Base-by-base conservation (phyloP, 345 rosid genomes). In the Eucalyptus regnans region DNA sequence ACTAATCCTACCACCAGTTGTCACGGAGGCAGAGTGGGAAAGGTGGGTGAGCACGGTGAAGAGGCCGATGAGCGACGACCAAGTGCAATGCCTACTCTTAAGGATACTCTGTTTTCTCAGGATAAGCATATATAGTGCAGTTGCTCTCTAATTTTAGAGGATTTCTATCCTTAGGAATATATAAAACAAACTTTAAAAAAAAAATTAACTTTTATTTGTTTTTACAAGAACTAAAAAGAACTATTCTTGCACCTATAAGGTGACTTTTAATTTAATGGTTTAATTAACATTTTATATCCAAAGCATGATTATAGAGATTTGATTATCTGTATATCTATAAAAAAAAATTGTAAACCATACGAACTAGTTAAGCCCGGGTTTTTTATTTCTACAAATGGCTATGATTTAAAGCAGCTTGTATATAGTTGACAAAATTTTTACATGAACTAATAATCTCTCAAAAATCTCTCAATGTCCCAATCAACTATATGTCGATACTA, bases 331-430 rank as follows among this genome's bases (percentile, higher is more conserved):
- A 2, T 14, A n/a, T 15, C 10, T n/a, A 7, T n/a, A 13, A 29
- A 14, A 58, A 29, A 64, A 64, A 15, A 7, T 14, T n/a, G 3
- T 29, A n/a, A 64, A 64, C 9, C 20, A 4, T 15, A 4, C 6
- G 0, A 64, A 64, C 10, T 0, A 20, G 2, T n/a, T 64, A n/a
- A n/a, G 37, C 17, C 1, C 0, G 5, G 41, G 37, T 64, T n/a
- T n/a, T 64, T 64, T 2, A n/a, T 16, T 64, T 64, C 37, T 7
- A 64, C 20, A n/a, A n/a, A 14, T 4, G 20, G 5, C 3, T 64
- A 15, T 14, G 5, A n/a, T n/a, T 16, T 33, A 64, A n/a, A n/a
- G 31, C 0, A 64, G 2, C 6, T 14, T 64, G 37, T 31, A 29
- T 15, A 62, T n/a, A 29, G 17, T 64, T 64, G 18, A 31, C 7